Base-by-base conservation (phyloP, 495 filamentous ascomycete genomes). In the Neurospora intermedia region DNA sequence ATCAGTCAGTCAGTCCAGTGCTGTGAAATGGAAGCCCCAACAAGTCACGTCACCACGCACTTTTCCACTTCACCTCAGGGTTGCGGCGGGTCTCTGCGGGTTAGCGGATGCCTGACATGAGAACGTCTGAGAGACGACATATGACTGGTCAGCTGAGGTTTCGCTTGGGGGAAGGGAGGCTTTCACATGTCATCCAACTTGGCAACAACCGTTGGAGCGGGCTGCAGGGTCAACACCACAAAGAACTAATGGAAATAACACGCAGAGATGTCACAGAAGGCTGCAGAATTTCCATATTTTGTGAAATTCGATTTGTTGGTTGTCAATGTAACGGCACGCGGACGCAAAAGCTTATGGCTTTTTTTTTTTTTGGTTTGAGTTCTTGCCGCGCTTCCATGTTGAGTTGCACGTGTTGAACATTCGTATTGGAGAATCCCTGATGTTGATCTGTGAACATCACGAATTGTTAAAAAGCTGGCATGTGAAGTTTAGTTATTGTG, bases 51-150 rank as follows among this genome's bases (percentile, higher is more conserved):
- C 46, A 54, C 20, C 46, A 54, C 46, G 2, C 46, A 54, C 46
- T 6, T 27, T 54, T 23, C 46, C 46, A 23, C 45, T 23, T 48
- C 45, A 48, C 4, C n/a, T 20, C 20, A 20, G 23, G 45, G 10
- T 13, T 31, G 27, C 13, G 70, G 74, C 13, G 70, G 75, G 43
- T 75, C 66, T 69, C 43, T 73, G 70, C 76, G 77, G 76, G 72
- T 62, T 71, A 77, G 76, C 73, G 76, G 77, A 76, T 74, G 54
- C 5, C 54, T 5, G 54, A 31, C 13, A 35, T 62, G 54, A 62
- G 13, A 31, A 31, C 3, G 6, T 7, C 23, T 62, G 0, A 4
- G 11, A 31, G 54, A 31, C 54, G 54, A 16, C 54, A 62, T 16
- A 27, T 62, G 23, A 62, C 31, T 62, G 27, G 54, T 62, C 54